Conservation (phyloP, 495 filamentous ascomycete genomes). For the Trichoderma gamsii region DNA sequence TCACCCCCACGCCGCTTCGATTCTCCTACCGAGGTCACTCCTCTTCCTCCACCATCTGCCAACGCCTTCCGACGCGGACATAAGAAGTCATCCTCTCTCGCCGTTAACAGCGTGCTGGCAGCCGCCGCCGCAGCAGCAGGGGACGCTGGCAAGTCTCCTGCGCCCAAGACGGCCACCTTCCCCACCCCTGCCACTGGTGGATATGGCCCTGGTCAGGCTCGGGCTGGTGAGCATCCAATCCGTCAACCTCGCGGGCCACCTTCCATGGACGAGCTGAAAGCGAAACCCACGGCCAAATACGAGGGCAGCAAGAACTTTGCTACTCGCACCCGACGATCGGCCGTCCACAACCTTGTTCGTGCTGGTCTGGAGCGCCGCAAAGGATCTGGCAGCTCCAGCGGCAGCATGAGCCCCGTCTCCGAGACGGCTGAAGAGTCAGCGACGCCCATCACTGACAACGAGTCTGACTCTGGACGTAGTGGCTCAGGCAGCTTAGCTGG, state of each 20-base stretch:
- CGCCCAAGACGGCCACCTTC: conserved; percentile 71
- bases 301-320: conserved; percentile 99
- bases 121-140: conserved; percentile 43
- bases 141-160: conserved; percentile 53
- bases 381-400: conserved; percentile 54
- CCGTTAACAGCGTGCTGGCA: conserved; percentile 51
- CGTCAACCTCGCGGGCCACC: conserved; percentile 94
- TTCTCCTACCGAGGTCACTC: conserved; percentile 58
- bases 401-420: conserved; percentile 83
- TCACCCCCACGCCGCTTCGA: conserved; percentile 64
- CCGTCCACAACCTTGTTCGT: conserved; percentile 83
- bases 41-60: conserved; percentile 71
- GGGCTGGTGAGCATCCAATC: conserved; percentile 88
- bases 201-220: conserved; percentile 87
- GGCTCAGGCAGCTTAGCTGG: conserved; percentile 72
- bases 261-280: conserved; percentile 80
- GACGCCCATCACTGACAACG: conserved; percentile 64
- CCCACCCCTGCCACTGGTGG: conserved; percentile 78
- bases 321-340: conserved; percentile 84
- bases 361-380: conserved; percentile 82
- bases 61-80: conserved; percentile 88
- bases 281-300: conserved; percentile 86
- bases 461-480: conserved; percentile 71
- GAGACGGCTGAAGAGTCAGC: conserved; percentile 74
- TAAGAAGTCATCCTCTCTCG: conserved; percentile 81